phyloP scores from a whole-genome alignment of 345 rosid genomes.

The Populus nigra region DNA sequence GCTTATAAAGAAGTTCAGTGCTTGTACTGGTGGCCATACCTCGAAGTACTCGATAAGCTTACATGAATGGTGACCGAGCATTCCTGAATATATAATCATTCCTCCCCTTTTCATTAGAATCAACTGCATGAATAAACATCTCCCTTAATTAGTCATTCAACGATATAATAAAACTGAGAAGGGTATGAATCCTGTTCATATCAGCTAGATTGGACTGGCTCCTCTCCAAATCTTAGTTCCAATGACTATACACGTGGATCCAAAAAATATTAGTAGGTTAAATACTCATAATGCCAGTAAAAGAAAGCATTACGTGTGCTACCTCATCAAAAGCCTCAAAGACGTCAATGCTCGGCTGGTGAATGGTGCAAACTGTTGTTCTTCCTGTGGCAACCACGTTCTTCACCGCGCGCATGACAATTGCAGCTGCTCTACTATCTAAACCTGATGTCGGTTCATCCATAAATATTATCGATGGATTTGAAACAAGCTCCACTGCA shows the following conservation, averaged over 20 bases:
- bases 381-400: conserved; percentile 11
- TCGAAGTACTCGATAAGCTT: neutral
- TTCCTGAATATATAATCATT: neutral
- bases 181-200: no score
- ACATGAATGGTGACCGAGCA: neutral
- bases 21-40: neutral
- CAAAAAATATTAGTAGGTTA: no score
- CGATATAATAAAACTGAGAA: no score
- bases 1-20: no score
- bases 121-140: neutral
- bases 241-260: no score
- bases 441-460: conserved; percentile 54
- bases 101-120: neutral
- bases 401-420: conserved; percentile 49
- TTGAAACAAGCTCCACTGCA: conserved; percentile 54
- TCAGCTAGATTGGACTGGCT: no score
- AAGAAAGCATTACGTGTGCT: no score
- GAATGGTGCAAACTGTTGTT: neutral
- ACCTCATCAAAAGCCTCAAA: neutral
- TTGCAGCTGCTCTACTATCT: conserved; percentile 55
- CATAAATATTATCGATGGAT: conserved; percentile 53
- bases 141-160: no score
- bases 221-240: no score
- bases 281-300: no score
- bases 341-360: neutral